phyloP scores from a whole-genome alignment of 1,139 yeast species.

The Citeromyces siamensis region DNA sequence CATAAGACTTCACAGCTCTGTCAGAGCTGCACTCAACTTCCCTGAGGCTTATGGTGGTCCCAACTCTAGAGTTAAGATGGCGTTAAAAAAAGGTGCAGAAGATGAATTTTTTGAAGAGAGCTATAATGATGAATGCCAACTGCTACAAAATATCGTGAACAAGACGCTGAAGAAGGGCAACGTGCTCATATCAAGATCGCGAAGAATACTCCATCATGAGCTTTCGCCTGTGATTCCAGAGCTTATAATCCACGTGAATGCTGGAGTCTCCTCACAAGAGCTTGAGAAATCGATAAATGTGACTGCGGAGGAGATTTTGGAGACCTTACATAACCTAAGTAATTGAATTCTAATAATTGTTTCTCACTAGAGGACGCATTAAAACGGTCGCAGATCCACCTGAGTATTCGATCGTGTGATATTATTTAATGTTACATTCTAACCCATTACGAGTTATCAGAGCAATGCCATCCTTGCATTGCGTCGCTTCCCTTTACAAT shows the following conservation, averaged over 20 bases:
- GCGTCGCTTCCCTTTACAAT: too few species aligned
- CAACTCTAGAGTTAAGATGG: constrained; percentile 15
- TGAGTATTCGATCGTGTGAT: too few species aligned
- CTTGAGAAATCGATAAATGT: constrained; percentile 20
- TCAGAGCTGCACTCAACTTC: constrained; percentile 29
- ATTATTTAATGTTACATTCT: too few species aligned
- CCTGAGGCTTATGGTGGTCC: constrained; percentile 35
- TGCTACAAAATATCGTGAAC: constrained; percentile 55
- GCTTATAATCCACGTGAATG: constrained; percentile 47
- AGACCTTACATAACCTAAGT: constrained; percentile 7
- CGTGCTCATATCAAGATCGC: constrained; percentile 58
- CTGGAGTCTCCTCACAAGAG: constrained; percentile 42
- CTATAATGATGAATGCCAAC: constrained; percentile 46
- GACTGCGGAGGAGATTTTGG: constrained; percentile 12
- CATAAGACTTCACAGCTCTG: constrained; percentile 32
- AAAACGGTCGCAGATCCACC: too few species aligned
- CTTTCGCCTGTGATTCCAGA: constrained; percentile 67
- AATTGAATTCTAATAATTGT: too few species aligned
- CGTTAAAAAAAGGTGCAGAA: constrained; percentile 18
- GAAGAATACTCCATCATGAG: constrained; percentile 63
- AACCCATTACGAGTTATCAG: too few species aligned
- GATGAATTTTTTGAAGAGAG: constrained; percentile 20
- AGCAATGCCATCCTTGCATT: too few species aligned
- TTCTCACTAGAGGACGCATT: constrained; percentile 6
- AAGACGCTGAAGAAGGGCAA: constrained; percentile 27